Evolutionary conservation across 192 early-diverging fungal species (phyloP), one percentile per base, ranked within the genome.

Genomic region (Phycomyces blakesleeanus): DNA sequence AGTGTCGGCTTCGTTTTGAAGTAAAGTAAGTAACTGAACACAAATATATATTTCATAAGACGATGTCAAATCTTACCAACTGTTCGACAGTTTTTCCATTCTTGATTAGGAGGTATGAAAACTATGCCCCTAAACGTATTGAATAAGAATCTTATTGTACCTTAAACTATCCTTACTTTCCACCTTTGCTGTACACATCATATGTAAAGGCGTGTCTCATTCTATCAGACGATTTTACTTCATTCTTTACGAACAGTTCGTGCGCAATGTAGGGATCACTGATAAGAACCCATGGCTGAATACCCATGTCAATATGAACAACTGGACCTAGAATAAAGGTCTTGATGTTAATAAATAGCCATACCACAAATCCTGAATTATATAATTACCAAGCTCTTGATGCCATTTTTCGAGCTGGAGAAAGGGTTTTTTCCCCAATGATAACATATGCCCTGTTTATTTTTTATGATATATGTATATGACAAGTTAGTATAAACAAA

Each of bases 281-380:
- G 34, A 64, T 64, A 12, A 55, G 39, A 12, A 64, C 39, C 63
- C 63, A 64, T 0, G n/a, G 27, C 25, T 64, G 34, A 16, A 64
- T 37, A 41, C 63, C 63, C 40, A 56, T 53, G 22, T 15, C 15
- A 25, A 64, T 20, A 24, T 38, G 34, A 6, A 53, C 41, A 27
- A 64, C 40, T 9, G 63, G 50, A 0, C 63, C 63, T 34, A 34
- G 29, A 34, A 7, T 34, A 5, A 34, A 34, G 7, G 29, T 34
- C 29, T 34, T 34, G 29, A 7, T 7, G n/a, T n/a, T n/a, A n/a
- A n/a, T n/a, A 2, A 34, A 2, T 7, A 34, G 3, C 29, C 29
- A 34, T 34, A 34, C 29, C 29, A 34, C n/a, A n/a, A n/a, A n/a
- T 2, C 29, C 29, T 5, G 2, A 34, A 34, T 34, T 34, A 2